Base-by-base conservation (phyloP, 2,329 filamentous ascomycete species). In the Aspergillus melleus region DNA sequence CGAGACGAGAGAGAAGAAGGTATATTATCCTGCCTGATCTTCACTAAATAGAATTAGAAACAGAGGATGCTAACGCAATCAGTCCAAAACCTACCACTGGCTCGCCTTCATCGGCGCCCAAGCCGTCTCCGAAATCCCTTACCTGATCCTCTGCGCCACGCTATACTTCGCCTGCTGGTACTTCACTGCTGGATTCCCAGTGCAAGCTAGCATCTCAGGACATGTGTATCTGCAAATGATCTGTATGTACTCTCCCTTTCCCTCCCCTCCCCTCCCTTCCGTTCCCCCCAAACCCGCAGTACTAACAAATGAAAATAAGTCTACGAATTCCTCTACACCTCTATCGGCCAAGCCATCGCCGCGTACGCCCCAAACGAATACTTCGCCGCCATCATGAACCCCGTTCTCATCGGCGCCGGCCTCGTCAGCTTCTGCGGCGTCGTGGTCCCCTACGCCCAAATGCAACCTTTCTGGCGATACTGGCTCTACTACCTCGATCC, bases 361-460 rank as follows among this genome's bases (percentile, higher is more conserved):
- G 85, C 86, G 1, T 88, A 87, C 61, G 83, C 85, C 0, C 86
- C 86, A 0, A 87, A 86, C 62, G 84, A 81, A 36, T 81, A 86
- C 11, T 86, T 87, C 49, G 86, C 86, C 0, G 77, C 83, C 0
- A 77, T 88, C 4, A 80, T 81, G 61, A 87, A 87, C 63, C 84
- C 84, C 0, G 68, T 88, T 0, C 55, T 87, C 11, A 75, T 88
- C 57, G 80, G 82, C 6, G 74, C 76, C 1, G 77, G 71, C 2
- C 61, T 80, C 62, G 62, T 78, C 57, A 70, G 68, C 60, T 78
- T 78, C 65, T 76, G 74, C 50, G 75, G 76, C 24, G 75, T 77
- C 6, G 68, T 79, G 1, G 73, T 75, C 2, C 77, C 74, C 0
- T 78, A 77, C 59, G 49, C 59, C 2, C 64, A 68, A 8, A 74